phyloP scores from a whole-genome alignment of 2,329 filamentous ascomycete species.

The Hypoxylon sp. region DNA sequence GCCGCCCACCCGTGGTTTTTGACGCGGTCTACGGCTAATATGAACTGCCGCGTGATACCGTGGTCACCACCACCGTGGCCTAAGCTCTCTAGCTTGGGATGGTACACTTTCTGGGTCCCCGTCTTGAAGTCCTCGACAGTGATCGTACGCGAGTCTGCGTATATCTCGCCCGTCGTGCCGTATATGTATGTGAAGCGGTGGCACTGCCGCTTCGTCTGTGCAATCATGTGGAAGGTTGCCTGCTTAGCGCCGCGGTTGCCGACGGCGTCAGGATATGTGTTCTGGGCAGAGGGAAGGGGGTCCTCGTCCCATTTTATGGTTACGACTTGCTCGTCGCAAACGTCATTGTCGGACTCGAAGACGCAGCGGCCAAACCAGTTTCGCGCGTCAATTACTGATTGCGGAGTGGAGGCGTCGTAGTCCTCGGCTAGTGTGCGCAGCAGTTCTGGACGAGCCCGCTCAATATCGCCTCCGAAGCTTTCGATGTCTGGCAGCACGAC shows the following conservation, averaged over 20 bases:
- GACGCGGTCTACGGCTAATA: slow-evolving; percentile 83
- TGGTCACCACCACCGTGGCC: slow-evolving; percentile 82
- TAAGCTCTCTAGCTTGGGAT: slow-evolving; percentile 70
- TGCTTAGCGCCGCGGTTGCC: slow-evolving; percentile 78
- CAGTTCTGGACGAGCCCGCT: slow-evolving; percentile 56
- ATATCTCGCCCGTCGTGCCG: slow-evolving; percentile 86
- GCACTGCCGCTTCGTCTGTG: slow-evolving; percentile 88
- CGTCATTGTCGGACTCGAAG: slow-evolving; percentile 91
- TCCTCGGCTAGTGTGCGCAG: slow-evolving; percentile 59
- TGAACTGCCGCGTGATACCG: slow-evolving; percentile 84
- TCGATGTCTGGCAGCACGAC: slow-evolving; percentile 95
- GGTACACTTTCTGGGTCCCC: slow-evolving; percentile 65
- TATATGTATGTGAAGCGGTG: slow-evolving; percentile 88
- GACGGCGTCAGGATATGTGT: slow-evolving; percentile 40
- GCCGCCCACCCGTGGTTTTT: slow-evolving; percentile 77
- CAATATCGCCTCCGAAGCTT: slow-evolving; percentile 67
- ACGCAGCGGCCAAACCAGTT: slow-evolving; percentile 96
- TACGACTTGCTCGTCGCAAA: slow-evolving; percentile 92
- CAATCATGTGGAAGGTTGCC: slow-evolving; percentile 93
- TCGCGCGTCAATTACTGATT: slow-evolving; percentile 60
- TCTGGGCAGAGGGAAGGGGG: slow-evolving; percentile 49
- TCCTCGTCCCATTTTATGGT: slow-evolving; percentile 89
- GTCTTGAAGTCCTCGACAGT: slow-evolving; percentile 78
- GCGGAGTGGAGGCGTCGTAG: slow-evolving; percentile 64
- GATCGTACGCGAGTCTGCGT: slow-evolving; percentile 84